These are phyloP conservation scores for Monilinia laxa DNA, from an alignment of 2,329 filamentous ascomycete species.

Conservation along the genomic window DNA sequence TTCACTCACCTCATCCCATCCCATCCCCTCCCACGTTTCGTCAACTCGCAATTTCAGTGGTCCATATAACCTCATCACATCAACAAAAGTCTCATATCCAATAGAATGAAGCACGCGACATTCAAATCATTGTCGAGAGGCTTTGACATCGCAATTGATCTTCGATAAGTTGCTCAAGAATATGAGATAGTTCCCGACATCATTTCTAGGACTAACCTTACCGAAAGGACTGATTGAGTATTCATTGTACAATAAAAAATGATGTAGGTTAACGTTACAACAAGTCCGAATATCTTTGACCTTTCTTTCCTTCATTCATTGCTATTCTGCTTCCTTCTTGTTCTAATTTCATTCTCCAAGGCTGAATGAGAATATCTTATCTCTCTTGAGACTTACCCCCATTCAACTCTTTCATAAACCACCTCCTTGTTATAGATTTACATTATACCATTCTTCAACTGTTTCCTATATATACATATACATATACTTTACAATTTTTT, in stretches of 20 bases:
- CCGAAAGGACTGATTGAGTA: neutral
- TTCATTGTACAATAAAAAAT: neutral
- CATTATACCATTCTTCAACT: neutral
- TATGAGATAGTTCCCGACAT: neutral
- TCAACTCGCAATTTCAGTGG: slow-evolving; percentile 17
- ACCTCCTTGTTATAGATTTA: neutral
- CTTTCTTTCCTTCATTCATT: neutral
- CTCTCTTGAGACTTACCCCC: neutral
- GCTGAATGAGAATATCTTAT: neutral
- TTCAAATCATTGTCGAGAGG: slow-evolving; percentile 8
- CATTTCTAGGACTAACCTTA: neutral
- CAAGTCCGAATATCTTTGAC: neutral
- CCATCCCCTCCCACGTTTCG: neutral
- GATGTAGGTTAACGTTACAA: neutral
- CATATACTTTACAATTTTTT: neutral
- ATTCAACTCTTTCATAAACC: neutral
- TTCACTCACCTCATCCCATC: neutral
- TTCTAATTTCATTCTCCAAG: neutral
- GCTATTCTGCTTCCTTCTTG: neutral
- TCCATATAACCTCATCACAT: neutral
- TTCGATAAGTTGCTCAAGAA: slow-evolving; percentile 11
- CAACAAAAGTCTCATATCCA: slow-evolving; percentile 18
- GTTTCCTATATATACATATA: neutral
- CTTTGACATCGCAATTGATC: neutral
- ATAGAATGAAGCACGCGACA: slow-evolving; percentile 26